A percentile compares a stretch with the other conserved stretches of the same genome.
Conservation (phyloP, 148 eudicot species). For the Rhododendron kiyosumense region DNA sequence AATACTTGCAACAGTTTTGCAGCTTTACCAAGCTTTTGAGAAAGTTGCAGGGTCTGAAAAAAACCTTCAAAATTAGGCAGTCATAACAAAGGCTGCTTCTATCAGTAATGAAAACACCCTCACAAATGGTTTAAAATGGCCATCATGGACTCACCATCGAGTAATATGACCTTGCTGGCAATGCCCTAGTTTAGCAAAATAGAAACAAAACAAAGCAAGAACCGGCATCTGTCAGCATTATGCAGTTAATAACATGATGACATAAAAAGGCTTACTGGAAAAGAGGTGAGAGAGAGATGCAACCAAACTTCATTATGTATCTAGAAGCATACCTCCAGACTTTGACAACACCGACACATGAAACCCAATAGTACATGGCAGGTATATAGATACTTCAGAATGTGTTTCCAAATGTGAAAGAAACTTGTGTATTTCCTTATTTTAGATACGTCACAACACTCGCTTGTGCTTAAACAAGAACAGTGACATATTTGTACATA, state of each 20-base stretch:
- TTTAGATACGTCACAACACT: neutral
- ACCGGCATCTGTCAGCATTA: neutral
- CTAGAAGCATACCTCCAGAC: neutral
- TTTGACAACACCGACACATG: neutral
- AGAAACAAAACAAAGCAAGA: neutral
- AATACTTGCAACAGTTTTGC: neutral
- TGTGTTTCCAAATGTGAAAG: neutral
- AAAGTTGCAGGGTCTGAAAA: neutral
- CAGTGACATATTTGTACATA: neutral
- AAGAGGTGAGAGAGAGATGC: neutral
- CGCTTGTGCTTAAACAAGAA: neutral
- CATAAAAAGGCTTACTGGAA: neutral
- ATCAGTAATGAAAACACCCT: neutral
- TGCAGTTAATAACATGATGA: neutral
- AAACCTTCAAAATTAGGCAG: neutral
- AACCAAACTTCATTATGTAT: neutral
- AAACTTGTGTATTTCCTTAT: neutral
- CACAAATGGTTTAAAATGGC: neutral
- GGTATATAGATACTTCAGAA: neutral
- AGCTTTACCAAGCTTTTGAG: neutral
- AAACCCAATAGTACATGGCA: neutral
- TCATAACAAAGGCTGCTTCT: neutral
- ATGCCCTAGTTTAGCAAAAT: neutral
- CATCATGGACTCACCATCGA: neutral
- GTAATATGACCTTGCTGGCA: neutral